Conservation (phyloP, 2,329 filamentous ascomycete genomes). For the Metarhizium sp. region DNA sequence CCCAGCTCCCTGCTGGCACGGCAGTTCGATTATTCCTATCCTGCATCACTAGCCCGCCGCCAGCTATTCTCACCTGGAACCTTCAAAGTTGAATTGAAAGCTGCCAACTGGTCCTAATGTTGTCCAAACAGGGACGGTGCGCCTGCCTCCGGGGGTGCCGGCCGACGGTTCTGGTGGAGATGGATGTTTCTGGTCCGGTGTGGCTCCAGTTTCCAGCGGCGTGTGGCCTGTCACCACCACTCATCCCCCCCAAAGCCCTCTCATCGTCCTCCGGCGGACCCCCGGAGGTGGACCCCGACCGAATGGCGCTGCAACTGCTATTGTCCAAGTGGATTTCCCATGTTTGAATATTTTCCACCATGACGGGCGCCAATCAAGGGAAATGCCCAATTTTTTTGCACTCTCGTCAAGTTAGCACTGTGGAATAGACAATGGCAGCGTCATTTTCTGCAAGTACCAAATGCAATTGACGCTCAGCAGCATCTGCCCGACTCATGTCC, state of each 20-base stretch:
- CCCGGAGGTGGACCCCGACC: constrained; percentile 4
- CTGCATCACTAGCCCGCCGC: too few relatives aligned
- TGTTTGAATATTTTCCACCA: too few relatives aligned
- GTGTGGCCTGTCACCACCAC: background rate
- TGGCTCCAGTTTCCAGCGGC: background rate
- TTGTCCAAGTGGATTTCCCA: background rate
- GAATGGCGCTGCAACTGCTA: background rate
- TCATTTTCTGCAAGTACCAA: too few relatives aligned
- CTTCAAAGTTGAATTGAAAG: background rate
- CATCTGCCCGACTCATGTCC: too few relatives aligned
- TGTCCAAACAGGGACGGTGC: background rate
- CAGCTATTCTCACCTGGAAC: background rate
- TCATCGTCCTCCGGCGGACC: constrained; percentile 1
- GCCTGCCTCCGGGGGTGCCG: background rate
- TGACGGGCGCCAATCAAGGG: too few relatives aligned
- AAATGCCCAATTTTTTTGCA: too few relatives aligned
- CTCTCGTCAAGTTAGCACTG: too few relatives aligned
- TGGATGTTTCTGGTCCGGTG: background rate
- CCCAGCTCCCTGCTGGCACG: too few relatives aligned
- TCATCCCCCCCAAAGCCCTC: background rate
- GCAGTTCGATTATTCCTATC: background rate
- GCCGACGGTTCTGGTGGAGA: background rate
- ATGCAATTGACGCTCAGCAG: too few relatives aligned
- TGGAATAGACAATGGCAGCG: too few relatives aligned
- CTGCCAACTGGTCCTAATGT: background rate